Evolutionary conservation across 1,284 basidiomycete genomes (phyloP), one percentile per base, ranked within the genome.

Genomic region (Trichosporon sp.): DNA sequence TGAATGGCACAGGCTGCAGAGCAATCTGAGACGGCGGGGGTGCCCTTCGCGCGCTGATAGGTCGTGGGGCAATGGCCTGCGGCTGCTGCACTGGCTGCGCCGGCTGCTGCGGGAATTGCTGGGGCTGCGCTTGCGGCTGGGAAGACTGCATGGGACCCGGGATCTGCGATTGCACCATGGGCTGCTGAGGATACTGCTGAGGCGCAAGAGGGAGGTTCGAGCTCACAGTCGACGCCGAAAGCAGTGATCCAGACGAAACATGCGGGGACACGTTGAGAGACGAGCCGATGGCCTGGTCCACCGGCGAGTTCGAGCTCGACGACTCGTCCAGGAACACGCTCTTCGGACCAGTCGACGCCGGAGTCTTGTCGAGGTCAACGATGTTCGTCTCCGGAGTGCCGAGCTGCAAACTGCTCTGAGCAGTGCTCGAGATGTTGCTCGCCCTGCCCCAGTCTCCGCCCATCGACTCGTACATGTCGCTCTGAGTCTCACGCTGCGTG

Each of bases 1-100:
- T 71, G 65, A 78, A 79, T 1, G 72, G 66, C 8, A 65, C 71
- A 0, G 68, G 66, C 9, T 74, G 75, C 63, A 78, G 69, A 10
- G 68, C 46, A 8, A 76, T 33, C 37, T 71, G 67, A 19, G 70
- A 66, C 3, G 71, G 73, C 4, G 71, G 73, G 1, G 56, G 59
- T 16, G 56, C 52, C n/a, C 32, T 33, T 11, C 36, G 57, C 14
- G 33, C 34, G 11, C 27, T 54, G 3, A 27, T 31, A 6, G 49
- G 49, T 11, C 49, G 49, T 6, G 49, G 49, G 19, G 49, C 49
- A 21, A 54, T 54, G 11, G 49, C 49, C 49, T 31, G 49, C 4
- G 49, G 49, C 49, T 54, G 49, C 27, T 54, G 49, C 49, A 31
- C 16, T 6, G 19, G 40, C 19, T 44, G 40, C 40, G 40, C 19